These are phyloP conservation scores for Monosporascus cannonballus DNA, from an alignment of 2,329 filamentous ascomycete genomes.

Conservation along the genomic window DNA sequence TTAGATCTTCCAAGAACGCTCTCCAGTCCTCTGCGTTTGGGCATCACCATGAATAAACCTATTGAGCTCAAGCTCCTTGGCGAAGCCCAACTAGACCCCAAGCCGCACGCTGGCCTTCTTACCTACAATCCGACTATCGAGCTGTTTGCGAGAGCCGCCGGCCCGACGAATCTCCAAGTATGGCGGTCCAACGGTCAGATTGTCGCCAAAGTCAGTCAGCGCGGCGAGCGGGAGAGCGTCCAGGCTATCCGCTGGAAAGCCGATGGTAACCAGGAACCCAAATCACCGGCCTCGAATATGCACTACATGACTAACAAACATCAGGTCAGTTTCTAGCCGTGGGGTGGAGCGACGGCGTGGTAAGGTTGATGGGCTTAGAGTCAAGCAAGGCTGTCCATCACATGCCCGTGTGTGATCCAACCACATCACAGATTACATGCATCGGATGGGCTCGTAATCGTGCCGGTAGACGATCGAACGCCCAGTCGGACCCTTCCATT, in stretches of 20 bases:
- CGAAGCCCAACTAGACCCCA: constrained; percentile 51
- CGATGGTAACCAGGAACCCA: constrained; percentile 44
- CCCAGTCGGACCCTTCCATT: constrained; percentile 9
- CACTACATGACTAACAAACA: constrained; percentile 8
- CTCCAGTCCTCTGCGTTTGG: constrained; percentile 5
- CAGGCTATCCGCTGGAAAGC: constrained; percentile 58
- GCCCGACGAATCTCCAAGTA: constrained; percentile 63
- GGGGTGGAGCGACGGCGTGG: constrained; percentile 74
- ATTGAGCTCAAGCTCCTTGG: constrained; percentile 42
- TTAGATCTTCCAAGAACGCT: constrained; percentile 3
- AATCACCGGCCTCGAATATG: too few species aligned
- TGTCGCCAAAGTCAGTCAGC: constrained; percentile 47
- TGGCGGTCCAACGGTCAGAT: constrained; percentile 72
- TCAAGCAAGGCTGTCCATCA: constrained; percentile 76
- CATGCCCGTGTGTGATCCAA: constrained; percentile 46
- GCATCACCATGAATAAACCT: constrained; percentile 20
- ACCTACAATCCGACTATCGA: constrained; percentile 82
- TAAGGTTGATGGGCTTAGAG: constrained; percentile 72
- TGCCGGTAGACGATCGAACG: constrained; percentile 22
- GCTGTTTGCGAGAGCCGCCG: constrained; percentile 67
- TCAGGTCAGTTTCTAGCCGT: constrained; percentile 71
- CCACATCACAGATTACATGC: constrained; percentile 39
- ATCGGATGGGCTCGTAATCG: constrained; percentile 48
- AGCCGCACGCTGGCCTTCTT: constrained; percentile 52
- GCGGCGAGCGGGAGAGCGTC: constrained; percentile 34